Evolutionary conservation across 1,139 yeast species (phyloP).

Genomic region (Lodderomyces metapsilosis): DNA sequence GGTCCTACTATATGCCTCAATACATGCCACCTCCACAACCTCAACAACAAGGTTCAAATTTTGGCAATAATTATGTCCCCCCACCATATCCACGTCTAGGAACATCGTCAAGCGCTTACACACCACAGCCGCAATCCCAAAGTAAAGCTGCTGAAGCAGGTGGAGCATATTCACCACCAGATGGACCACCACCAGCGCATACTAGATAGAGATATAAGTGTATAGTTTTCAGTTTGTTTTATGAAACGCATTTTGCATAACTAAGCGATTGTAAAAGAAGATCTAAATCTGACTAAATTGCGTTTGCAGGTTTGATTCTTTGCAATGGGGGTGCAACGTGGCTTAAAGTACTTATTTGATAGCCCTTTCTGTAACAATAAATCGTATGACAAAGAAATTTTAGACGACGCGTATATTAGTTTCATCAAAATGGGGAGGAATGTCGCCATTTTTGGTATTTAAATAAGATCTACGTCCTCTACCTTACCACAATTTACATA

Average conservation of each 20-base stretch:
- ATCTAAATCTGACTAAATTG: too few species aligned
- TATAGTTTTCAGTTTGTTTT: not conserved
- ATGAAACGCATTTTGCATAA: not conserved
- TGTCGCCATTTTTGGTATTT: too few species aligned
- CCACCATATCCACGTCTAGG: conserved; percentile 6
- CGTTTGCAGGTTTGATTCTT: too few species aligned
- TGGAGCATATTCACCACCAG: conserved; percentile 8
- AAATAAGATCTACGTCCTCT: too few species aligned
- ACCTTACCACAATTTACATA: too few species aligned
- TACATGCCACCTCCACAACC: not conserved
- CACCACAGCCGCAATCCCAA: not conserved
- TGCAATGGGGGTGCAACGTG: too few species aligned
- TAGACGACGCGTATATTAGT: too few species aligned
- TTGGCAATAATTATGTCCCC: conserved; percentile 2
- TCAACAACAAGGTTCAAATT: not conserved
- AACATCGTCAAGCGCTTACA: not conserved
- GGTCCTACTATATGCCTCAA: conserved; percentile 2
- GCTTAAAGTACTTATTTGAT: too few species aligned
- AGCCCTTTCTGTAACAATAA: too few species aligned
- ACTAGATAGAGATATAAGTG: not conserved
- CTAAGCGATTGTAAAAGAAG: too few species aligned
- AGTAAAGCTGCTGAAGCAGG: conserved; percentile 5
- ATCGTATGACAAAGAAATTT: too few species aligned
- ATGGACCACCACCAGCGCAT: conserved; percentile 12
- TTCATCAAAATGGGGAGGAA: too few species aligned